Conservation (phyloP, 768 basidiomycete genomes). For the Psilocybe cubensis region DNA sequence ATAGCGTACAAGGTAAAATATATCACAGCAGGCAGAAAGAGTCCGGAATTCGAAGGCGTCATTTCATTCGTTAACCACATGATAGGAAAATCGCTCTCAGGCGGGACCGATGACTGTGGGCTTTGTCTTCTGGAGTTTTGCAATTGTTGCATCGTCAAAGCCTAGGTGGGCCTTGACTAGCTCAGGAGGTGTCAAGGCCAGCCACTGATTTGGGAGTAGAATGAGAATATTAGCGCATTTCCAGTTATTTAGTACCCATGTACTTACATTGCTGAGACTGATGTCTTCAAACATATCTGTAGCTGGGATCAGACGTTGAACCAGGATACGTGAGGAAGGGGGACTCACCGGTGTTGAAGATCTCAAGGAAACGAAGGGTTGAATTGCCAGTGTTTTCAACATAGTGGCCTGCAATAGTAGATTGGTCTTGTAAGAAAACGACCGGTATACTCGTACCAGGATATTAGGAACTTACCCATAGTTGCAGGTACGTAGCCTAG, state of each 20-base stretch:
- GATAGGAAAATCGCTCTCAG: conserved; percentile 8
- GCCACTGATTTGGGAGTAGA: conserved; percentile 43
- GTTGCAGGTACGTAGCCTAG: conserved; percentile 60
- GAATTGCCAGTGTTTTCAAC: conserved; percentile 68
- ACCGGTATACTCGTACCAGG: not conserved
- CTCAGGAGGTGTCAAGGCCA: conserved; percentile 58
- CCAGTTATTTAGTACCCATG: not conserved
- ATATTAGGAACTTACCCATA: conserved; percentile 40
- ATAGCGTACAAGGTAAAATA: conserved; percentile 13
- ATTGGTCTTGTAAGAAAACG: not conserved
- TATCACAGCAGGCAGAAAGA: not conserved
- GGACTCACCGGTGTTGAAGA: conserved; percentile 54
- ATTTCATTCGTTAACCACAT: not conserved
- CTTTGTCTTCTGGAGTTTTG: conserved; percentile 53
- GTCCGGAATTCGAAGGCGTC: not conserved
- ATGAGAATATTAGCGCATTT: not conserved
- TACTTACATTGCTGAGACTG: conserved; percentile 40
- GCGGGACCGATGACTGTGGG: conserved; percentile 32
- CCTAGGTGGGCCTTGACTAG: conserved; percentile 65
- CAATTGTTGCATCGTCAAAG: conserved; percentile 52
- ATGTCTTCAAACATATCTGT: conserved; percentile 55
- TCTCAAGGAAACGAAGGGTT: conserved; percentile 61
- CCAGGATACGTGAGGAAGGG: not conserved
- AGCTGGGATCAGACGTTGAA: not conserved
- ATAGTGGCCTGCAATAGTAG: conserved; percentile 57